Base-by-base conservation (phyloP, 176 grass and related monocot genomes). In the Oryza meridionalis region DNA sequence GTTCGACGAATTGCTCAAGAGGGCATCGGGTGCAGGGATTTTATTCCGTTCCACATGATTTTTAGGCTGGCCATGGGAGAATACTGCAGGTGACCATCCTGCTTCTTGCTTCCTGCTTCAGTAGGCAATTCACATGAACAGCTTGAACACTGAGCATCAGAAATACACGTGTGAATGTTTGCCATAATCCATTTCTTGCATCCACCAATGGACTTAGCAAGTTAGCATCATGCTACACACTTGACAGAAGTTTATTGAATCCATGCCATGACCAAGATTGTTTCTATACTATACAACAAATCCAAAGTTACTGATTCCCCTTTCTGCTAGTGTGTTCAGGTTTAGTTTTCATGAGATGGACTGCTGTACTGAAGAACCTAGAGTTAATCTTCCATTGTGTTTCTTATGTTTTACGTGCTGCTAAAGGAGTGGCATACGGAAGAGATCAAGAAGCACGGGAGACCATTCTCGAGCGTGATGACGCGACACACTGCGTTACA, bases 91-190 rank as follows among this genome's bases (percentile, higher is more conserved):
- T n/a, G 1, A 58, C 21, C 53, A n/a, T 58, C 53, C 19, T 58
- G 58, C 21, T 9, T 61, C 88, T 81, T 85, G 77, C 81, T 38
- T 65, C 50, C 29, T 91, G 68, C 53, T 88, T 88, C 73, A 77
- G 38, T 29, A 65, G 84, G 44, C 63, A 50, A 68, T 29, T 88
- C 27, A 66, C 82, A 78, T 77, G 80, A 43, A 65, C 67, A 46
- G 76, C 73, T 82, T 82, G 72, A 69, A 61, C 21, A 37, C 85
- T 72, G 63, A 59, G 32, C 42, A 90, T 70, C 69, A 76, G 43
- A 84, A 85, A 90, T 65, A 87, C 73, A 86, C 14, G 69, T 75
- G 2, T 44, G 85, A 58, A 77, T 37, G 5, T 37, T 46, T 82
- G 53, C 84, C 85, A 10, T 61, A 69, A 58, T 81, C 68, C 86